Evolutionary conservation across 2,329 filamentous ascomycete genomes (phyloP).

Genomic region (Xylariaceae sp.): DNA sequence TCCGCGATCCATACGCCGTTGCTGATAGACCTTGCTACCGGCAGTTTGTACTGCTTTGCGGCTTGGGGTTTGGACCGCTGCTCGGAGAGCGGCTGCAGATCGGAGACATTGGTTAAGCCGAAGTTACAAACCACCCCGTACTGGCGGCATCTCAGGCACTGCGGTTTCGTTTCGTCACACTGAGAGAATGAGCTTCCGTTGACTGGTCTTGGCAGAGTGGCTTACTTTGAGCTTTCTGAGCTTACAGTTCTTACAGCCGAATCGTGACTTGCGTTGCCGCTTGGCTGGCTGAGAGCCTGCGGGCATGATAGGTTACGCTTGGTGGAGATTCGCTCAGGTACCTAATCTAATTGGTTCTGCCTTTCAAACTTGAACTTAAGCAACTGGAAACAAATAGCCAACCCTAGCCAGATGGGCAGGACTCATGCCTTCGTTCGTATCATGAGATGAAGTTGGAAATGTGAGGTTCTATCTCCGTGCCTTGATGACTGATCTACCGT

Average conservation of each 20-base stretch:
- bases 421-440: no score
- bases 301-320: conserved; percentile 1
- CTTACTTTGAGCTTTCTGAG: conserved; percentile 45
- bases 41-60: not conserved
- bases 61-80: conserved; percentile 19
- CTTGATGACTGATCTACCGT: no score
- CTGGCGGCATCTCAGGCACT: conserved; percentile 38
- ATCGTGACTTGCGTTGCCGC: conserved; percentile 33
- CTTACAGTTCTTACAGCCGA: conserved; percentile 49
- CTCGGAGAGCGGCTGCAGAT: conserved; percentile 35
- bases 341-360: no score
- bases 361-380: no score
- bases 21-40: not conserved
- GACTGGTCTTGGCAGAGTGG: not conserved
- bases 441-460: no score
- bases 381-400: no score
- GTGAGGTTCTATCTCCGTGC: no score
- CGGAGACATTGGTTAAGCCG: conserved; percentile 26
- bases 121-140: conserved; percentile 46
- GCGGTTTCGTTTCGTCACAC: conserved; percentile 45
- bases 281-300: not conserved
- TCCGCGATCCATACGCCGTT: not conserved
- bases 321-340: no score
- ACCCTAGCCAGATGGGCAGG: no score
- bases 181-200: conserved; percentile 19